Evolutionary conservation across 495 filamentous ascomycete species (phyloP), one percentile per base, ranked within the genome.

Genomic region (Aspergillus campestris): DNA sequence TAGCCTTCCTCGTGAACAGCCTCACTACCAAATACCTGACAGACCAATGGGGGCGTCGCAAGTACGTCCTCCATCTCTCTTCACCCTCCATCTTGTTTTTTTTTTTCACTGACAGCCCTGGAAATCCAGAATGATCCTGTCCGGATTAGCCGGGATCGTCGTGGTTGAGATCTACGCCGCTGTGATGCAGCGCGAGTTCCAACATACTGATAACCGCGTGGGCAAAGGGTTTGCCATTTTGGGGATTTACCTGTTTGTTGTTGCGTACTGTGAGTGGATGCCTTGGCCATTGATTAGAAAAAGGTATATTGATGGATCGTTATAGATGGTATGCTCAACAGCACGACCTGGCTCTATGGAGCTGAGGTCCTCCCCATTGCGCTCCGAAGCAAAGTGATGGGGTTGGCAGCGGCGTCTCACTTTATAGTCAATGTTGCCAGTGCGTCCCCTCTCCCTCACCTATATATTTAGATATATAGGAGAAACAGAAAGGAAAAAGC

Each of bases 201-300:
- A 79, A 47, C 59, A 76, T 42, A 76, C 70, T 6, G 54, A 73
- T 27, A 81, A 81, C 50, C 53, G 55, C 3, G 47, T 79, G 33
- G 77, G 77, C 42, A 79, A 81, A 48, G 77, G 75, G n/a, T 81
- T 81, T 49, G 73, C 77, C 0, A 70, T 81, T 40, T 62, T 79
- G 2, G 77, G 74, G 1, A 81, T 81, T 28, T 81, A 81, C 47
- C 62, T 81, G 1, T 81, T 79, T 45, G 74, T 74, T 7, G 69
- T 77, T 3, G 60, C 58, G 29, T 79, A 78, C 48, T 81, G 72
- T 77, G 56, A 55, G 70, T 51, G 29, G 31, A 10, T 24, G 27
- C n/a, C n/a, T 14, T 33, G 5, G 8, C 38, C 13, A 10, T 11
- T 32, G 13, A 11, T 24, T 4, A 2, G 18, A 4, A 24, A 4